These are phyloP conservation scores for Hirschfeldia incana DNA, from an alignment of 345 rosid genomes.

Conservation along the genomic window DNA sequence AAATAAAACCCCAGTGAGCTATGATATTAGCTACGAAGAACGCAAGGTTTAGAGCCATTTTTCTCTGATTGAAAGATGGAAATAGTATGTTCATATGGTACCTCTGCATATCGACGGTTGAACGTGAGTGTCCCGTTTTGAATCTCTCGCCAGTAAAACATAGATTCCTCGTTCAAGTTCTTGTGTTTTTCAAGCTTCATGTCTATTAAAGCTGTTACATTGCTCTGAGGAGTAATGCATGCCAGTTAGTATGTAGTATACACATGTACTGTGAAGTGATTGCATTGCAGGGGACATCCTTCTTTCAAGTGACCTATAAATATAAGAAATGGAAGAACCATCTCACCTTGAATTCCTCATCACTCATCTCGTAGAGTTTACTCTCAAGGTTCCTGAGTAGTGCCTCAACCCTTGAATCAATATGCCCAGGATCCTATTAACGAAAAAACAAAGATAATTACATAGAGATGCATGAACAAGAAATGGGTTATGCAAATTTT, in stretches of 20 bases:
- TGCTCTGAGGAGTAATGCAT: slow-evolving; percentile 51
- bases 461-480: not conserved
- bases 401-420: slow-evolving; percentile 73
- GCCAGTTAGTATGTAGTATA: not conserved
- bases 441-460: not conserved
- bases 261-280: not conserved
- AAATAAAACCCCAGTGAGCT: not conserved
- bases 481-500: not conserved
- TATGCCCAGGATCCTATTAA: slow-evolving; percentile 63
- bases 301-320: not conserved
- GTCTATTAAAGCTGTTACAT: slow-evolving; percentile 41
- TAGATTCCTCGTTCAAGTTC: not conserved
- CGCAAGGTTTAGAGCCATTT: no score
- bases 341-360: slow-evolving; percentile 78
- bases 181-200: not conserved
- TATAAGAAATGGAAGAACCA: not conserved
- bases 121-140: not conserved
- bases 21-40: not conserved
- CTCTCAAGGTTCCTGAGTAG: slow-evolving; percentile 66
- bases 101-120: not conserved
- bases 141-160: not conserved
- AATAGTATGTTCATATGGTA: not conserved
- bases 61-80: no score
- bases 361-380: slow-evolving; percentile 62
- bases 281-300: not conserved